A percentile compares a stretch with the other conserved stretches of the same genome.
These are phyloP conservation scores for Purshia tridentata DNA, from an alignment of 306 rosid species.

Conservation along the genomic window DNA sequence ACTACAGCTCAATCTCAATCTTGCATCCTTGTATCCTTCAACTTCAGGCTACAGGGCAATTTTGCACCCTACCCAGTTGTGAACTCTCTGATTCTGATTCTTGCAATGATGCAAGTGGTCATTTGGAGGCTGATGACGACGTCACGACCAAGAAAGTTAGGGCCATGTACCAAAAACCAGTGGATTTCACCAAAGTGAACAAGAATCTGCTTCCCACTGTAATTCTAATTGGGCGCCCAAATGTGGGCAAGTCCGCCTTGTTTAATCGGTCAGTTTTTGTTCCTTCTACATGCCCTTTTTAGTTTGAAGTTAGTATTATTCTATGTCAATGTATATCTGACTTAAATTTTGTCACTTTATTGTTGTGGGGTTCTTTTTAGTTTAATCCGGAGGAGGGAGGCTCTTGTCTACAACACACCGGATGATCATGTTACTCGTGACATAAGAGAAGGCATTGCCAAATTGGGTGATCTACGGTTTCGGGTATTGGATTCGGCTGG, in stretches of 20 bases:
- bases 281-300: background rate
- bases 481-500: slow-evolving; percentile 93
- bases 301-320: background rate
- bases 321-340: background rate
- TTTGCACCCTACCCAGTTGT: slow-evolving; percentile 2
- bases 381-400: slow-evolving; percentile 87
- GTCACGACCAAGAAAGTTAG: slow-evolving; percentile 2
- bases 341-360: background rate
- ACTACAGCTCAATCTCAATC: slow-evolving; percentile 9
- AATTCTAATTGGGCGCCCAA: slow-evolving; percentile 64
- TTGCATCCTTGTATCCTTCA: background rate
- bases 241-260: slow-evolving; percentile 72
- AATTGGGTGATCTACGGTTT: slow-evolving; percentile 81
- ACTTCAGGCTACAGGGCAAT: background rate
- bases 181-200: slow-evolving; percentile 58
- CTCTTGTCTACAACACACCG: slow-evolving; percentile 91
- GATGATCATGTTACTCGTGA: slow-evolving; percentile 94
- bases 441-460: slow-evolving; percentile 86
- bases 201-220: slow-evolving; percentile 59
- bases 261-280: slow-evolving; percentile 57
- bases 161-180: slow-evolving; percentile 22
- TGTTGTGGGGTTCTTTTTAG: slow-evolving; percentile 28
- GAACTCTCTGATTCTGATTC: background rate
- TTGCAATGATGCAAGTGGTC: background rate
- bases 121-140: background rate